Evolutionary conservation across 2,329 filamentous ascomycete species (phyloP).

Genomic region (Leptographium procerum): DNA sequence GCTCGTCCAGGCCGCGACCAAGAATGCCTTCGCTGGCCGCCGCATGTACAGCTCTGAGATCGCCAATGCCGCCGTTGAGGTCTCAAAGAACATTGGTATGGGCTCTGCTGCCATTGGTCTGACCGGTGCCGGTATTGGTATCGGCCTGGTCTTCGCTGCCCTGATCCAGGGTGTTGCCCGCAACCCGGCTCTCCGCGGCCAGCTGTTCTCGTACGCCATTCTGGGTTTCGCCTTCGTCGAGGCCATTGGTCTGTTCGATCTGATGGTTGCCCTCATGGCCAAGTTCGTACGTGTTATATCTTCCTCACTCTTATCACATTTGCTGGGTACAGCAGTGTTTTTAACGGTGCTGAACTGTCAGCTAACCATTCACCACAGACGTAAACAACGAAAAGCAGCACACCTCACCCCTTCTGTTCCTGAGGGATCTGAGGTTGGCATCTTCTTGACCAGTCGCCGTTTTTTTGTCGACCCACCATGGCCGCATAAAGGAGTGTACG

Average conservation of each 20-base stretch:
- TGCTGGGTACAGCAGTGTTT: not conserved
- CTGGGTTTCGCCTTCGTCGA: conserved; percentile 54
- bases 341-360: not conserved
- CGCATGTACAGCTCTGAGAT: conserved; percentile 82
- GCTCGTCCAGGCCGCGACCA: conserved; percentile 49
- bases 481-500: not conserved
- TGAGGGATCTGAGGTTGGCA: conserved; percentile 8
- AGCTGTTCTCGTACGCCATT: conserved; percentile 67
- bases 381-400: conserved; percentile 9
- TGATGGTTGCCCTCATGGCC: conserved; percentile 87
- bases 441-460: conserved; percentile 4
- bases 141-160: conserved; percentile 86
- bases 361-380: conserved; percentile 3
- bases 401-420: conserved; percentile 7
- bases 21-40: conserved; percentile 51
- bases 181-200: conserved; percentile 88
- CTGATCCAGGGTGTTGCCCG: conserved; percentile 83
- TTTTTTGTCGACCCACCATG: conserved; percentile 3
- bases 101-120: conserved; percentile 84
- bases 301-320: not conserved
- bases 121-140: conserved; percentile 87
- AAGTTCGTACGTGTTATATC: conserved; percentile 59
- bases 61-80: conserved; percentile 78
- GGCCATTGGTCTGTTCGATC: conserved; percentile 47
- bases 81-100: conserved; percentile 86